Evolutionary conservation across 768 basidiomycete species (phyloP), one percentile per base, ranked within the genome.

Genomic region (Lentinula boryana): DNA sequence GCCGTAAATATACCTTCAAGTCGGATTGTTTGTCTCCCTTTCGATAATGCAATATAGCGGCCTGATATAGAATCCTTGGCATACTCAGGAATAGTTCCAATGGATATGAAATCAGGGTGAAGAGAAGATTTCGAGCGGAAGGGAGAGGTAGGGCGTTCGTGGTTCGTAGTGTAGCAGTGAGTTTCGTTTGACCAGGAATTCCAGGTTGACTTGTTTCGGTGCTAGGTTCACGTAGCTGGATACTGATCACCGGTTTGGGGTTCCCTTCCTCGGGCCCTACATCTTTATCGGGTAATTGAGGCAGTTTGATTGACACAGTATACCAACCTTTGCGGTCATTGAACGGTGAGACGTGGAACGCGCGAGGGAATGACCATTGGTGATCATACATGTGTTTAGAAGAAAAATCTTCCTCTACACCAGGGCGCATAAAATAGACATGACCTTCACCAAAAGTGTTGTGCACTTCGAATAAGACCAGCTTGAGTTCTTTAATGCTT

Each of bases 321-420:
- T 89, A 90, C 68, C 76, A 86, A 0, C 88, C 87, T 23, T 79
- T 75, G 3, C 87, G 79, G 65, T 88, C 85, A 68, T 89, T 90
- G 77, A 89, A 89, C 0, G 89, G 87, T 0, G 87, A 90, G 50
- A 90, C 88, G 64, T 90, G 87, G 68, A 90, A 91, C 63, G 81
- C 77, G 27, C 87, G 83, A 18, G 75, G 76, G 58, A 90, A 82
- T 0, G 81, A 84, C 85, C 88, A 90, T 59, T 84, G 80, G 63
- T 86, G 80, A 58, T 84, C 76, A 63, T 79, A 84, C 0, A 84
- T 84, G 35, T 27, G 32, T 36, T 48, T 43, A 3, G 18, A 35
- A 36, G 49, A 57, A 27, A 62, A 36, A 60, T 85, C 84, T 68
- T 85, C 83, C 33, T 73, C 69, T 12, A 68, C 67, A 12, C 77